phyloP scores from a whole-genome alignment of 1,284 basidiomycete genomes.

The Cryptococcus hybrid region DNA sequence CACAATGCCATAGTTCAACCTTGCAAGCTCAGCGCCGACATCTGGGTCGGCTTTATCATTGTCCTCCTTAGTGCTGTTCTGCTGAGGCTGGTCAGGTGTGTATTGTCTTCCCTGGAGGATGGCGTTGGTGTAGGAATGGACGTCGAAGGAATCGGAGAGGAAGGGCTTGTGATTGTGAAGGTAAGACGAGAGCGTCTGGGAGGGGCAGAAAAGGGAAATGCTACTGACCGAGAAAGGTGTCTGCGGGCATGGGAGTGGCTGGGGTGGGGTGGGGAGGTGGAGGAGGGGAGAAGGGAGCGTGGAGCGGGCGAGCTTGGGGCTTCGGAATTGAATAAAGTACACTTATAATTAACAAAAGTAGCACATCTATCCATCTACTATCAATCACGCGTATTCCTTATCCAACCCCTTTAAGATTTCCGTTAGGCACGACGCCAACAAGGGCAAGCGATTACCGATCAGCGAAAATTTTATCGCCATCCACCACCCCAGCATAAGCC shows the following conservation, averaged over 20 bases:
- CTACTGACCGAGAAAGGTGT: not conserved
- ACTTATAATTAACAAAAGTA: too few relatives aligned
- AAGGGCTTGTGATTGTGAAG: constrained; percentile 44
- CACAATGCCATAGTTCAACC: constrained; percentile 70
- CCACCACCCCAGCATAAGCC: too few relatives aligned
- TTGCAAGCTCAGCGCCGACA: constrained; percentile 78
- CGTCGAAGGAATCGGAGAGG: constrained; percentile 64
- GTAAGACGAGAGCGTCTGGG: not conserved
- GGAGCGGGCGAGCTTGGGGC: not conserved
- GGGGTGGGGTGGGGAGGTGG: not conserved
- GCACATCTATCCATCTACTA: too few relatives aligned
- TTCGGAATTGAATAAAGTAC: too few relatives aligned
- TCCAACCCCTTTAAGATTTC: constrained; percentile 11
- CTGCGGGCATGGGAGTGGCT: not conserved
- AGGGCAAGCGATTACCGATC: too few relatives aligned
- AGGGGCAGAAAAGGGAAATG: too few relatives aligned
- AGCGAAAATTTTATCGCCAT: too few relatives aligned
- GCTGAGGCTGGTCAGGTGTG: constrained; percentile 53
- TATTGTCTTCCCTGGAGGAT: constrained; percentile 77
- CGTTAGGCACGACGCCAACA: not conserved
- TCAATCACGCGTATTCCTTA: not conserved
- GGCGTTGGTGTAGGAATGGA: constrained; percentile 84
- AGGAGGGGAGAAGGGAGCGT: not conserved
- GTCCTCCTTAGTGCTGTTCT: constrained; percentile 10
- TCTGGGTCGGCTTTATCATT: constrained; percentile 62